A percentile compares a stretch with the other conserved stretches of the same genome.
These are phyloP conservation scores for Phlyctochytrium bullatum DNA, from an alignment of 192 early-diverging fungal genomes.

Conservation along the genomic window DNA sequence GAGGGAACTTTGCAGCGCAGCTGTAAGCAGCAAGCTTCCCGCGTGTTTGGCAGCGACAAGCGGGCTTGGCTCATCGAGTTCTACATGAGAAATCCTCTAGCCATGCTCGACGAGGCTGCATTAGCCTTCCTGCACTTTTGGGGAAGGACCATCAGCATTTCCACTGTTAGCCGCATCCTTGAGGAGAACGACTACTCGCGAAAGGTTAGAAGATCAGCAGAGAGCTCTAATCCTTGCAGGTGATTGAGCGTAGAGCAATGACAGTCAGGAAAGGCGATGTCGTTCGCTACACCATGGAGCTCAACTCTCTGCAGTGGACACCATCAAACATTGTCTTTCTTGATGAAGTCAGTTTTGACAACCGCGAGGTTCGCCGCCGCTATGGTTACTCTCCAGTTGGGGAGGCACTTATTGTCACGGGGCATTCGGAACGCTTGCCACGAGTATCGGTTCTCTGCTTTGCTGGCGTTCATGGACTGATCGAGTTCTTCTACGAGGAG, in stretches of 20 bases:
- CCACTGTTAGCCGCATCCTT: too few species aligned
- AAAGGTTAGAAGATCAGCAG: too few species aligned
- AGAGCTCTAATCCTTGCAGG: too few species aligned
- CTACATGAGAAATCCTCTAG: too few species aligned
- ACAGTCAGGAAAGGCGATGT: conserved; percentile 18
- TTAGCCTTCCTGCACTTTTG: too few species aligned
- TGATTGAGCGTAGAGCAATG: conserved; percentile 23
- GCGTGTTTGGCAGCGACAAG: too few species aligned
- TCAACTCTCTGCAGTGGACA: conserved; percentile 15
- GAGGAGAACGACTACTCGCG: too few species aligned
- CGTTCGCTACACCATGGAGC: conserved; percentile 13
- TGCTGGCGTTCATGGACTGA: conserved; percentile 13
- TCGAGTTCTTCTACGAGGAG: conserved; percentile 10
- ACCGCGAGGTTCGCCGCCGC: conserved; percentile 15
- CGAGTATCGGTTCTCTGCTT: conserved; percentile 25
- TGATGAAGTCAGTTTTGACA: conserved; percentile 30
- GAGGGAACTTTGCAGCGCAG: too few species aligned
- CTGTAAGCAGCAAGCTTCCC: too few species aligned
- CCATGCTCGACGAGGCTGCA: too few species aligned
- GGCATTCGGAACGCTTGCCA: conserved; percentile 16
- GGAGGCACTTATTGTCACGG: conserved; percentile 5
- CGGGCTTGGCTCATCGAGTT: too few species aligned
- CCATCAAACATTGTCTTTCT: conserved; percentile 24
- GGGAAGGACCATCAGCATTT: too few species aligned
- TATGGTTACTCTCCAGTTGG: conserved; percentile 18